A percentile compares a stretch with the other conserved stretches of the same genome.
These are phyloP conservation scores for Pseudogymnoascus sp. DNA, from an alignment of 2,329 filamentous ascomycete genomes.

Conservation along the genomic window DNA sequence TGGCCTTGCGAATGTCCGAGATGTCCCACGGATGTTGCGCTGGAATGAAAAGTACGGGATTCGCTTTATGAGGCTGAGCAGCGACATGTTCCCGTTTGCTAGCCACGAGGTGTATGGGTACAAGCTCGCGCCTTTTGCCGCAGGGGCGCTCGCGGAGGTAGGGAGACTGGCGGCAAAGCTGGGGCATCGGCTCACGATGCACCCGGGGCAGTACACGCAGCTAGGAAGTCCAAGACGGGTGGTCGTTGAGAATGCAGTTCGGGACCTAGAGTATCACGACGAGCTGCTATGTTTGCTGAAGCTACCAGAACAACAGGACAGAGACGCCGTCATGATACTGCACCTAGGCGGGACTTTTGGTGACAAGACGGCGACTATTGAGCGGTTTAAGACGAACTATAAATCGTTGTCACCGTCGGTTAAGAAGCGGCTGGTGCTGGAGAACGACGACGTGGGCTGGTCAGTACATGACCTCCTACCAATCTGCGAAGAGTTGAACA, in stretches of 20 bases:
- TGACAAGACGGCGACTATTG: constrained; percentile 70
- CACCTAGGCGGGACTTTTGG: constrained; percentile 90
- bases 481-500: constrained; percentile 86
- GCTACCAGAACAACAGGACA: constrained; percentile 67
- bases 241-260: constrained; percentile 67
- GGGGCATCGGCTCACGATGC: constrained; percentile 78
- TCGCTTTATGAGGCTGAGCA: constrained; percentile 84
- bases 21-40: constrained; percentile 74
- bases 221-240: constrained; percentile 71
- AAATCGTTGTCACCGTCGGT: constrained; percentile 54
- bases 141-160: constrained; percentile 65
- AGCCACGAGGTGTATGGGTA: constrained; percentile 85
- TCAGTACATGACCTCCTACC: constrained; percentile 86
- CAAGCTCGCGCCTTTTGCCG: constrained; percentile 72
- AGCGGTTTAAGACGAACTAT: constrained; percentile 73
- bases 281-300: constrained; percentile 73
- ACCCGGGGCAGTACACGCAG: constrained; percentile 89
- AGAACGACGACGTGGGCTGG: constrained; percentile 93
- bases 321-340: constrained; percentile 87
- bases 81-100: constrained; percentile 95
- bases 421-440: constrained; percentile 75
- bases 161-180: constrained; percentile 69
- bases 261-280: constrained; percentile 81
- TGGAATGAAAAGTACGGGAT: constrained; percentile 94
- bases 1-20: constrained; percentile 72